These are phyloP conservation scores for Evansstolkia leycettana DNA, from an alignment of 495 filamentous ascomycete species.

Conservation along the genomic window DNA sequence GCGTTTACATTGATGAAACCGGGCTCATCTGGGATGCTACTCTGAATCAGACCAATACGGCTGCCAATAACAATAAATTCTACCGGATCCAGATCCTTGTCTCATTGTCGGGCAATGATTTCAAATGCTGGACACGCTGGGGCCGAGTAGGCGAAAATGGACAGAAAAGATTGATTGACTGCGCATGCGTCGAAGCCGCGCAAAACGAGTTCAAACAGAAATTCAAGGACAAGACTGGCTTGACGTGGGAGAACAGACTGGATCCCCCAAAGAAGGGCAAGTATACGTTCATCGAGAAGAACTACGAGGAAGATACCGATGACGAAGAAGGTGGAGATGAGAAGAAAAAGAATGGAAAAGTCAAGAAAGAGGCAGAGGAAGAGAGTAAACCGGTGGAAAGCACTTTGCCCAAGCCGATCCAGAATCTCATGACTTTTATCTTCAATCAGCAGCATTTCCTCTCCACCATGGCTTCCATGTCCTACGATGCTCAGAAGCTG, in stretches of 20 bases:
- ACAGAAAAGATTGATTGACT: conserved; percentile 37
- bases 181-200: conserved; percentile 31
- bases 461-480: conserved; percentile 51
- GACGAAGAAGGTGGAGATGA: conserved; percentile 36
- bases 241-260: conserved; percentile 51
- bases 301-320: conserved; percentile 56
- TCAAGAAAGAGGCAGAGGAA: conserved; percentile 9
- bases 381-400: conserved; percentile 31
- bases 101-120: conserved; percentile 10
- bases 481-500: conserved; percentile 67
- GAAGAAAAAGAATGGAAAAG: conserved; percentile 5
- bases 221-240: conserved; percentile 69
- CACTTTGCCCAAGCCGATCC: conserved; percentile 43
- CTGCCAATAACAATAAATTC: conserved; percentile 61
- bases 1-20: conserved; percentile 51
- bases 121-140: conserved; percentile 57
- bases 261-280: conserved; percentile 48
- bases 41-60: conserved; percentile 36
- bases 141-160: conserved; percentile 68
- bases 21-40: conserved; percentile 52
- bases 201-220: conserved; percentile 50
- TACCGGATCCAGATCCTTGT: conserved; percentile 47
- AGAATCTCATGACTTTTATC: conserved; percentile 63
- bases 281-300: conserved; percentile 65
- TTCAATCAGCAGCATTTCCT: conserved; percentile 64